Percentiles rank a stretch among this genome's conserved stretches.
phyloP scores from a whole-genome alignment of 306 rosid species.

The Trifolium dubium region DNA sequence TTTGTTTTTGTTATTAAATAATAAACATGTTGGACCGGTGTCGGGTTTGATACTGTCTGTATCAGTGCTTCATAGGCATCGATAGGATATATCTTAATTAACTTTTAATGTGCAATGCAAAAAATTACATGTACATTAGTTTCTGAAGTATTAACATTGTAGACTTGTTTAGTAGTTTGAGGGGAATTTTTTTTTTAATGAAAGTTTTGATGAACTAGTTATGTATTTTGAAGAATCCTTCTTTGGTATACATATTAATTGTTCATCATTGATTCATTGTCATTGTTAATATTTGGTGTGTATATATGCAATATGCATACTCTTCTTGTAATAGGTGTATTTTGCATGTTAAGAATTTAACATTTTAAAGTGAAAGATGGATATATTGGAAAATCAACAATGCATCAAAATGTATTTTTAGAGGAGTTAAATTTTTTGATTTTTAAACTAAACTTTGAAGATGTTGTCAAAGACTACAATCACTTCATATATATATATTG shows the following conservation, averaged over 20 bases:
- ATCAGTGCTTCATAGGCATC: background rate
- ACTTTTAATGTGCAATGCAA: slow-evolving; percentile 11
- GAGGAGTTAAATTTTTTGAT: background rate
- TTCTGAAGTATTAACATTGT: slow-evolving; percentile 32
- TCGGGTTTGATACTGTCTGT: background rate
- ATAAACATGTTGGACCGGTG: background rate
- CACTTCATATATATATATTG: too few species aligned
- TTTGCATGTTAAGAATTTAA: background rate
- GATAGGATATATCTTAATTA: slow-evolving; percentile 1
- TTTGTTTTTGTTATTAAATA: slow-evolving; percentile 25
- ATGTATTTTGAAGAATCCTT: slow-evolving; percentile 8
- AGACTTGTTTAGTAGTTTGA: slow-evolving; percentile 30
- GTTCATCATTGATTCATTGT: slow-evolving; percentile 40
- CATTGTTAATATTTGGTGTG: slow-evolving; percentile 6
- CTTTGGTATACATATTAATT: slow-evolving; percentile 18
- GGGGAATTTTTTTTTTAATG: slow-evolving; percentile 13
- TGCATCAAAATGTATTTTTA: background rate
- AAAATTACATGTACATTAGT: slow-evolving; percentile 20
- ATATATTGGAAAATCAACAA: background rate
- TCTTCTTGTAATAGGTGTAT: background rate
- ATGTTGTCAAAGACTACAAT: background rate
- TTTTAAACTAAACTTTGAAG: background rate
- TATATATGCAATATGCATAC: background rate
- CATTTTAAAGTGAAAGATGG: background rate
- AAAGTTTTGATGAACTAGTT: slow-evolving; percentile 31